Base-by-base conservation (phyloP, 139 green algal genomes). In the Choricystis sp. region DNA sequence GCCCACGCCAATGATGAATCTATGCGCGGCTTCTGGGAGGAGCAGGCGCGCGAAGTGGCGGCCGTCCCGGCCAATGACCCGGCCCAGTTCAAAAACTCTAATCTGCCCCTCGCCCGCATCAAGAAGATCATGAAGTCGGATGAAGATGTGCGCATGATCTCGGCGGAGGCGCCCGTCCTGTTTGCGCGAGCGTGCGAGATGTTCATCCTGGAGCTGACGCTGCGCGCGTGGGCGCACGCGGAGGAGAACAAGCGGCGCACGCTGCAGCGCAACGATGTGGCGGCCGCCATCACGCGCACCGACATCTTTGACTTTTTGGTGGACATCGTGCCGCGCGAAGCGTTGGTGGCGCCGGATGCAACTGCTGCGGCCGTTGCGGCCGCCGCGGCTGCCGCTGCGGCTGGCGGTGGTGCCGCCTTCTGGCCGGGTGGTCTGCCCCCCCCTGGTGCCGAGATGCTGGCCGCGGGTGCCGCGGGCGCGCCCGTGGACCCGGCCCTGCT, bases 61-160 rank as follows among this genome's bases (percentile, higher is more conserved):
- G 9, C 40, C 40, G 40, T 52, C 9, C n/a, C n/a, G n/a, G 40
- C 9, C 40, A 52, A 52, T 21, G 82, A 87, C 64, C 72, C 77
- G 5, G 68, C 75, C 2, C 89, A 96, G 23, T 98, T 97, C 71
- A 98, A 98, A 69, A 94, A 88, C 57, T 88, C 97, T 66, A 84
- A 94, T 73, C 77, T 99, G 52, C 94, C 94, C 5, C 77, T 99
- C n/a, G 94, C 94, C 0, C 71, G 94, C 9, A 99, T 99, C 24
- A 99, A 99, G 70, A 99, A 99, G 82, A 99, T 99, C 56, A 99
- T 99, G 94, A 99, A 99, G 73, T 92, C 81, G 19, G 89, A 94
- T 49, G 91, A 98, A 74, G 90, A 96, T 66, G 90, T 98, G 59
- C 73, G 89, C 24, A 96, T 96, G 89, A 96, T 96, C 66, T 89